A percentile compares a stretch with the other conserved stretches of the same genome.
Conservation (phyloP, 805 yeast species). For the Osmozyma mogii region DNA sequence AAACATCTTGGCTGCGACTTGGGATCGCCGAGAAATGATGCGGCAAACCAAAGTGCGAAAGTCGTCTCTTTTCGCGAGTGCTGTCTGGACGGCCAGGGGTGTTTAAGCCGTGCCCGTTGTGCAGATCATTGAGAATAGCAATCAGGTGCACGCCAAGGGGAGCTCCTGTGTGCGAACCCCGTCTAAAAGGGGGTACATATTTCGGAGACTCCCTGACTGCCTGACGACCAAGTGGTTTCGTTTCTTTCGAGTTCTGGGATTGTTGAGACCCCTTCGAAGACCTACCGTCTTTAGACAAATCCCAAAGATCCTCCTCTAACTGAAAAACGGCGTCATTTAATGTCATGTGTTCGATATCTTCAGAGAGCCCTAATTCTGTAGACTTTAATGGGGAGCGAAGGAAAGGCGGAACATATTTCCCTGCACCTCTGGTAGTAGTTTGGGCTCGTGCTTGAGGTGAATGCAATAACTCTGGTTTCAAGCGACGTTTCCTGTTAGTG, state of each 20-base stretch:
- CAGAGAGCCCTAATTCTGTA: constrained; percentile 25
- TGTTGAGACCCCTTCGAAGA: neutral
- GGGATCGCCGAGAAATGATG: constrained; percentile 9
- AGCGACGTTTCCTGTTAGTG: constrained; percentile 4
- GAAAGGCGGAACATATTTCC: constrained; percentile 36
- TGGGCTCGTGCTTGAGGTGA: constrained; percentile 3
- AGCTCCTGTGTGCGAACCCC: constrained; percentile 36
- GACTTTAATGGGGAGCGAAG: constrained; percentile 33
- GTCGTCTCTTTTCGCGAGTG: constrained; percentile 9
- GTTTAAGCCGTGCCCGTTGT: no score
- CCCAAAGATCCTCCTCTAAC: constrained; percentile 23
- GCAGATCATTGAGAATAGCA: no score
- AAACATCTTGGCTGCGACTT: constrained; percentile 7
- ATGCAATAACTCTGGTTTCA: constrained; percentile 1
- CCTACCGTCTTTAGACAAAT: constrained; percentile 4
- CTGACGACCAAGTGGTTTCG: constrained; percentile 1
- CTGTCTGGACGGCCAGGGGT: no score
- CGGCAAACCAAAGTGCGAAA: constrained; percentile 7
- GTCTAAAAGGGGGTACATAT: constrained; percentile 66
- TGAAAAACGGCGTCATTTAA: constrained; percentile 34
- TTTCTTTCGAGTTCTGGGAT: neutral
- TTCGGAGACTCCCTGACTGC: constrained; percentile 31
- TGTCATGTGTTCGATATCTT: constrained; percentile 27
- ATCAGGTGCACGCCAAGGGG: no score
- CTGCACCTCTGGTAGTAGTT: constrained; percentile 11